phyloP scores from a whole-genome alignment of 1,284 basidiomycete species.

The Pisolithus thermaeus region DNA sequence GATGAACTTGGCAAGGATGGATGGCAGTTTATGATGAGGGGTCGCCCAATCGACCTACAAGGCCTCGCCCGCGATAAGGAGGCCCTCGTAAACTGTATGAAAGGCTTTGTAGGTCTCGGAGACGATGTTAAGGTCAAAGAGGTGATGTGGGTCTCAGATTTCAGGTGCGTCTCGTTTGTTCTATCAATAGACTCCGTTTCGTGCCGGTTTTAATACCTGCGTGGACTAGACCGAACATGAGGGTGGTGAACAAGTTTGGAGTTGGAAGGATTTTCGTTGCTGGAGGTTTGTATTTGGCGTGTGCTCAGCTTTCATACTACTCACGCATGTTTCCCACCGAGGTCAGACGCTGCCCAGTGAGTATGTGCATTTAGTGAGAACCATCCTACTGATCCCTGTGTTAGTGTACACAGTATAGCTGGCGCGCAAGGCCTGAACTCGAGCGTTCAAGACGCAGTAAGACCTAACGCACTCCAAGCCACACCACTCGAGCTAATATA shows the following conservation, averaged over 20 bases:
- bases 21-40: constrained; percentile 27
- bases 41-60: constrained; percentile 21
- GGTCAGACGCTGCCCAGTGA: constrained; percentile 18
- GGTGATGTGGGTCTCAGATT: constrained; percentile 13
- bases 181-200: not conserved
- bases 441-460: constrained; percentile 35
- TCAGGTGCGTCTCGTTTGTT: constrained; percentile 14
- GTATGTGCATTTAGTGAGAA: not conserved
- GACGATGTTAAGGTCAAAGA: constrained; percentile 14
- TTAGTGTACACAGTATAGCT: constrained; percentile 39
- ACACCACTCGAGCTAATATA: not conserved
- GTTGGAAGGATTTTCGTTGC: constrained; percentile 27
- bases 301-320: not conserved
- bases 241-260: constrained; percentile 27
- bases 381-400: not conserved
- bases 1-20: constrained; percentile 22
- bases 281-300: constrained; percentile 25
- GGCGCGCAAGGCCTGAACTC: constrained; percentile 43
- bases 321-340: not conserved
- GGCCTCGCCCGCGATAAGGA: constrained; percentile 19
- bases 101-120: constrained; percentile 6
- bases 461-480: not conserved
- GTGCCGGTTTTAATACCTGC: not conserved
- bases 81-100: constrained; percentile 13
- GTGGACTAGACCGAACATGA: constrained; percentile 24